These are phyloP conservation scores for Cystofilobasidium bisporidii DNA, from an alignment of 768 basidiomycete species.

Conservation along the genomic window DNA sequence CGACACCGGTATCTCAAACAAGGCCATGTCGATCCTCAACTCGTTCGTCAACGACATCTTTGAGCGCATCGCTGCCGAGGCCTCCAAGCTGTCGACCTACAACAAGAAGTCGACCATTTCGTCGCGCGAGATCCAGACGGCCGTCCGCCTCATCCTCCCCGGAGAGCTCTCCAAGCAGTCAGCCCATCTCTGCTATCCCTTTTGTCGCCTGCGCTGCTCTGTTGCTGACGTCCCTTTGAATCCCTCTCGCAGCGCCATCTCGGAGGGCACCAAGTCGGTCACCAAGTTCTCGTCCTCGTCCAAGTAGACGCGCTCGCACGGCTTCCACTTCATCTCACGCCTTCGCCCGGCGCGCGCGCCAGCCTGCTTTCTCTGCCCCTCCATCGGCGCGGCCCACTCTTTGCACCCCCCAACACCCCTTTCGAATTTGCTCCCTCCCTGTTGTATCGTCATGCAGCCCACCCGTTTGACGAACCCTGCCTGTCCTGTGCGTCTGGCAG, in stretches of 20 bases:
- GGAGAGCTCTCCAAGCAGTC: conserved; percentile 72
- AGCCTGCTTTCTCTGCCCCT: no score
- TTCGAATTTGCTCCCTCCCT: no score
- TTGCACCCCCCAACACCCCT: no score
- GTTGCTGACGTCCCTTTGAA: background rate
- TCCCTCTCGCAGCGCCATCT: conserved; percentile 57
- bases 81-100: conserved; percentile 89
- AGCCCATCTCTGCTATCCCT: background rate
- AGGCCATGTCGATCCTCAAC: conserved; percentile 94
- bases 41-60: conserved; percentile 94
- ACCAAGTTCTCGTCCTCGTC: conserved; percentile 45
- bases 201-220: background rate
- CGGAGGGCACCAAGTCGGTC: conserved; percentile 87
- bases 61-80: conserved; percentile 83
- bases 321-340: no score
- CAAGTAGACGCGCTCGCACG: conserved; percentile 19
- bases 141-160: conserved; percentile 92
- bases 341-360: no score
- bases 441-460: no score
- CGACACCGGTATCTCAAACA: conserved; percentile 49
- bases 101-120: conserved; percentile 99
- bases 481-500: no score
- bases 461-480: no score
- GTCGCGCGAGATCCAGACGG: conserved; percentile 94
- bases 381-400: no score